A percentile compares a stretch with the other conserved stretches of the same genome.
Conservation (phyloP, 305 asterid species). For the Fraxinus ornus region DNA sequence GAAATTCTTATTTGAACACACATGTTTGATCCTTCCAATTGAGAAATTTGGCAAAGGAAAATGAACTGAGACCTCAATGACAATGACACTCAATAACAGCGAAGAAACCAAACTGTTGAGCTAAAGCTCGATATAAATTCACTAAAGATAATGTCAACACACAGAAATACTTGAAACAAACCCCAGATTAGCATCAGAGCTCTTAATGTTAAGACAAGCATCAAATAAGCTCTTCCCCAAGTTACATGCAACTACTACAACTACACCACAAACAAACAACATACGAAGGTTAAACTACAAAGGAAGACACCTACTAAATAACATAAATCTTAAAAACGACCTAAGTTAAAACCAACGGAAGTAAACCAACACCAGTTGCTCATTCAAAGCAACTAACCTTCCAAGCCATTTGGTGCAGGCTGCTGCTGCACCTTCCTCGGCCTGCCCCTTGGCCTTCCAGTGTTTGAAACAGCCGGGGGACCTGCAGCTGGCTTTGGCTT, state of each 20-base stretch:
- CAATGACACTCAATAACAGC: background rate
- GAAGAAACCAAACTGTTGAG: background rate
- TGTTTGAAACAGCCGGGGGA: conserved; percentile 38
- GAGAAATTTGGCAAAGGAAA: background rate
- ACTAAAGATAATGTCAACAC: background rate
- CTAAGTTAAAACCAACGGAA: conserved; percentile 1
- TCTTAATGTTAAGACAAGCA: background rate
- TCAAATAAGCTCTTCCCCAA: conserved; percentile 5
- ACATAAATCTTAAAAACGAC: conserved; percentile 17
- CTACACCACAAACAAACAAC: background rate
- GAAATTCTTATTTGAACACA: background rate
- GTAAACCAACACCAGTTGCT: background rate
- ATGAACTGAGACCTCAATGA: background rate
- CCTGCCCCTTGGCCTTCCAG: conserved; percentile 59
- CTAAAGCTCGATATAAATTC: background rate
- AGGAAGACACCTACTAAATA: conserved; percentile 15
- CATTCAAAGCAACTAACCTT: conserved; percentile 23
- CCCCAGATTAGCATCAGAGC: background rate
- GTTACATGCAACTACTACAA: conserved; percentile 24
- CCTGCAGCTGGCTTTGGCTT: conserved; percentile 45
- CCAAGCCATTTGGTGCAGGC: conserved; percentile 49
- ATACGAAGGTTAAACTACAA: conserved; percentile 3
- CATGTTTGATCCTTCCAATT: background rate
- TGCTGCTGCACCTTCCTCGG: conserved; percentile 53
- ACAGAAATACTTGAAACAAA: background rate